Percentiles rank a stretch among this genome's conserved stretches.
Conservation (phyloP, 2,329 filamentous ascomycete species). For the Colletotrichum limetticola region DNA sequence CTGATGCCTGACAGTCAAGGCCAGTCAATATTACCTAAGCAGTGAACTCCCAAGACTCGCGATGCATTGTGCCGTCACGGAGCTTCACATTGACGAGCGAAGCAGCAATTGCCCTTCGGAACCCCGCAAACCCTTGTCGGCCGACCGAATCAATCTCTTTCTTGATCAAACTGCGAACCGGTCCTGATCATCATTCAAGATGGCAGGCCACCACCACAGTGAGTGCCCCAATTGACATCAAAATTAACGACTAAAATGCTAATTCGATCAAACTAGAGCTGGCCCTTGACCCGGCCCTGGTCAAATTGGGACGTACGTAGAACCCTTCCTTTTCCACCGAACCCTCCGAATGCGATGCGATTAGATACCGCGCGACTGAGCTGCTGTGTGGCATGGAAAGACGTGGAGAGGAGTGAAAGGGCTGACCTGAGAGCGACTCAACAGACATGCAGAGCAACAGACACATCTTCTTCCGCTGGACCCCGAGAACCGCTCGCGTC, state of each 20-base stretch:
- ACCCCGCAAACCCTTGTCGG: constrained; percentile 5
- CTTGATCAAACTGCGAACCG: background rate
- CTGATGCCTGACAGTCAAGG: constrained; percentile 19
- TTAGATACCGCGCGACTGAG: background rate
- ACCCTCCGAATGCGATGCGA: background rate
- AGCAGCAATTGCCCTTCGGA: background rate
- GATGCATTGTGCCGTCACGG: constrained; percentile 12
- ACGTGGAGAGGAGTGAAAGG: background rate
- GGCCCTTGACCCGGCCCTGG: constrained; percentile 58
- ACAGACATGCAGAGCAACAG: constrained; percentile 86
- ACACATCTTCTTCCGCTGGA: constrained; percentile 97
- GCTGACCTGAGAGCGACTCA: constrained; percentile 37
- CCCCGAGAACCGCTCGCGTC: constrained; percentile 81
- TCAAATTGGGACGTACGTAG: constrained; percentile 57
- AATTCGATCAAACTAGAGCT: constrained; percentile 46
- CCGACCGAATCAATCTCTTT: background rate
- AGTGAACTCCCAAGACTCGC: constrained; percentile 11
- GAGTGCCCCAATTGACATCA: constrained; percentile 18
- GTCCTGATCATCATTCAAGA: constrained; percentile 21
- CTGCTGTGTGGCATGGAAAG: background rate
- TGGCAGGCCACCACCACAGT: constrained; percentile 38
- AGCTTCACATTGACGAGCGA: constrained; percentile 18
- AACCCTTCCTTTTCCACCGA: background rate
- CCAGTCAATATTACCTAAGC: constrained; percentile 15
- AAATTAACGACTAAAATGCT: background rate